Conservation (phyloP, 495 filamentous ascomycete species). For the Entonaema liquescens region DNA sequence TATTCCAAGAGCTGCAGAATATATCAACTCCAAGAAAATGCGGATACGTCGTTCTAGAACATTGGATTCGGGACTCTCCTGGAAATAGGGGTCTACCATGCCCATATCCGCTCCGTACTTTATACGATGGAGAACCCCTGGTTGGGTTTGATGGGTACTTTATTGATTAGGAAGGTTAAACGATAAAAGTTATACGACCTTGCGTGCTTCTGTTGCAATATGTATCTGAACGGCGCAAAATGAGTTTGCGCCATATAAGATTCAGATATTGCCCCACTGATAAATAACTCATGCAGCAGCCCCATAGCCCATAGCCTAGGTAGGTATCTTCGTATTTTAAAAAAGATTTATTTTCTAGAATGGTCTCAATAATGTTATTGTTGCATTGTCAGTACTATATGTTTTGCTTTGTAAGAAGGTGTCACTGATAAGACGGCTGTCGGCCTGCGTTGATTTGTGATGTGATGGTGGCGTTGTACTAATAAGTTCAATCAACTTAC, state of each 20-base stretch:
- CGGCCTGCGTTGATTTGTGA: constrained; percentile 16
- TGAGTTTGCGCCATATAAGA: neutral
- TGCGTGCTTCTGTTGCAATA: neutral
- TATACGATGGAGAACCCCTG: neutral
- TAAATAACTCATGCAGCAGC: no score
- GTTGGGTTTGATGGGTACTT: neutral
- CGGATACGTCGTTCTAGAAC: constrained; percentile 8
- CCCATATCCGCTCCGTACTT: neutral
- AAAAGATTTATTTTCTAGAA: neutral
- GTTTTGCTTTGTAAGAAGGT: neutral
- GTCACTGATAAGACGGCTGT: constrained; percentile 34
- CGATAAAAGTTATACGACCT: neutral
- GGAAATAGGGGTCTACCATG: neutral
- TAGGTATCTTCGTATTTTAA: neutral
- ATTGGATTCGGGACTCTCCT: constrained; percentile 2
- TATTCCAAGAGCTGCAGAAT: constrained; percentile 33
- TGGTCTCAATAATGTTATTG: neutral
- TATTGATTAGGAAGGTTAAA: neutral
- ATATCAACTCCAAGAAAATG: constrained; percentile 3
- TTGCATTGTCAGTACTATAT: neutral
- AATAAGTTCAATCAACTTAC: no score
- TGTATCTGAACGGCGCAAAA: neutral
- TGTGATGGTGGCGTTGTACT: neutral
- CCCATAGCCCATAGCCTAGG: no score
- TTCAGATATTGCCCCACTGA: neutral